Evolutionary conservation across 176 grass and related monocot species (phyloP).

Genomic region (Aegilops tauschii): DNA sequence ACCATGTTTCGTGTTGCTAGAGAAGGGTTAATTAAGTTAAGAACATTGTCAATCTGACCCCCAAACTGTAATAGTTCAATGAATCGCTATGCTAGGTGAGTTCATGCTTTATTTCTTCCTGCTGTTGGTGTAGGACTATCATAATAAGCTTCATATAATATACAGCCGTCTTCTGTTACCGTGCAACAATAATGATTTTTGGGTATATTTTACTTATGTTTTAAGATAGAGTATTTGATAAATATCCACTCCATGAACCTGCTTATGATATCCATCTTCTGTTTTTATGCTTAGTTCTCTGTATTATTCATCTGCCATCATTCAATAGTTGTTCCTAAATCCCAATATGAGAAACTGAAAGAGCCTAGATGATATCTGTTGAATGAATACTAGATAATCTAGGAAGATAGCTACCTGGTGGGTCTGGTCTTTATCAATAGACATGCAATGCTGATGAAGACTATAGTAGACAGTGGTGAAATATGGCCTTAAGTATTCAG

Average conservation of each 20-base stretch:
- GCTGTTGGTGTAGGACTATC: background rate
- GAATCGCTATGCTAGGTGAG: background rate
- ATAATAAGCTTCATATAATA: background rate
- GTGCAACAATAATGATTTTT: background rate
- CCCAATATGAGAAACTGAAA: background rate
- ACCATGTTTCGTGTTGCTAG: constrained; percentile 7
- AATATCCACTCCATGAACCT: constrained; percentile 8
- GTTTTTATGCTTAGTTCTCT: background rate
- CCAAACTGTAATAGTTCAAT: background rate
- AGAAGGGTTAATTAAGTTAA: background rate
- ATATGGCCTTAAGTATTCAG: background rate
- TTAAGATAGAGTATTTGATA: background rate
- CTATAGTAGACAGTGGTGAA: background rate
- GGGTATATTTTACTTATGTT: background rate
- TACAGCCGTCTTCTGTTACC: background rate
- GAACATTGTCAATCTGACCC: background rate
- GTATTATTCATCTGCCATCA: background rate
- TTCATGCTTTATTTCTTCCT: constrained; percentile 6
- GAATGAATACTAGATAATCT: background rate
- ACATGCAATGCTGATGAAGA: background rate
- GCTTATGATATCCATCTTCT: constrained; percentile 4
- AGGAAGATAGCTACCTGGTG: background rate
- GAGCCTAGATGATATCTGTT: background rate
- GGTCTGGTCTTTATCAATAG: background rate
- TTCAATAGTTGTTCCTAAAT: background rate